phyloP scores from a whole-genome alignment of 139 green algal species.

The Ulvella scutata region DNA sequence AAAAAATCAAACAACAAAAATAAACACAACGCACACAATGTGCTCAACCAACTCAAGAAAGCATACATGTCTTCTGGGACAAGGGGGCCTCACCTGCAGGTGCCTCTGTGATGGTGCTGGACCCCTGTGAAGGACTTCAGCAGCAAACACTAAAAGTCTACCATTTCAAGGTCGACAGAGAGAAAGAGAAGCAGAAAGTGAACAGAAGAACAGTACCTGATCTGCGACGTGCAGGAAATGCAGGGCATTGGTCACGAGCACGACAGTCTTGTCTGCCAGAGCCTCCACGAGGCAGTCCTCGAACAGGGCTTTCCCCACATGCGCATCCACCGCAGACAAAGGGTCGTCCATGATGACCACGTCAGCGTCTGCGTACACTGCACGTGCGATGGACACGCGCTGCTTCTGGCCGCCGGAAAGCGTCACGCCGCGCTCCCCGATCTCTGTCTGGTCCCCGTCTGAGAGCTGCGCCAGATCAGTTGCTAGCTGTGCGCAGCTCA shows the following conservation, averaged over 20 bases:
- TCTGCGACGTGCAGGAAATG: conserved; percentile 59
- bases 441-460: conserved; percentile 73
- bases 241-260: conserved; percentile 83
- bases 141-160: too few relatives aligned
- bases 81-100: too few relatives aligned
- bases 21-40: too few relatives aligned
- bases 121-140: too few relatives aligned
- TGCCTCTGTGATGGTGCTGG: too few relatives aligned
- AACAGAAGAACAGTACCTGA: too few relatives aligned
- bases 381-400: conserved; percentile 62
- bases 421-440: conserved; percentile 85
- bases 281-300: conserved; percentile 41
- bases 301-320: conserved; percentile 77
- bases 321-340: conserved; percentile 78
- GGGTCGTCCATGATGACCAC: conserved; percentile 90
- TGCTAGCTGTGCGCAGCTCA: conserved; percentile 27
- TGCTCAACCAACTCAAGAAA: too few relatives aligned
- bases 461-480: conserved; percentile 56
- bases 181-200: too few relatives aligned
- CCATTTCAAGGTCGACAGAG: too few relatives aligned
- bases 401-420: conserved; percentile 86
- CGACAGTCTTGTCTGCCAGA: conserved; percentile 37
- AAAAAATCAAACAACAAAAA: too few relatives aligned
- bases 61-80: too few relatives aligned
- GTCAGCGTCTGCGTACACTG: conserved; percentile 56